Base-by-base conservation (phyloP, 1,284 basidiomycete genomes). In the Pseudozyma sp. region DNA sequence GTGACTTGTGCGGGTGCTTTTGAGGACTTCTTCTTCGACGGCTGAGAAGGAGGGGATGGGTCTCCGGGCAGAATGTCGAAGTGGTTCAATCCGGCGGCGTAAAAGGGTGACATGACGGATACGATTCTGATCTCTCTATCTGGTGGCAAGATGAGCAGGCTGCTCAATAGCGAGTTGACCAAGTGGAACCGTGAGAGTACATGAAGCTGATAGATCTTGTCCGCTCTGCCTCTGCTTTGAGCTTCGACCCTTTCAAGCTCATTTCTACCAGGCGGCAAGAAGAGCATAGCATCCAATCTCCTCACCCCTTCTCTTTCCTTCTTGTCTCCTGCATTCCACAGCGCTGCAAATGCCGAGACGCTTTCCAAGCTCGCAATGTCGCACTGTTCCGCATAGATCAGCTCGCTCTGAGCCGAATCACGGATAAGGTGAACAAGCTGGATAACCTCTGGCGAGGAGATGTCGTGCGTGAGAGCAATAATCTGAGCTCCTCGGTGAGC, bases 311-410 rank as follows among this genome's bases (percentile, higher is more conserved):
- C 59, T 7, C 48, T 42, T 45, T 70, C 59, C 25, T 54, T 59
- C 70, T 72, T 73, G 36, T 70, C 62, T 2, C 79, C 81, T 3
- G 64, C 43, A 36, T 78, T 77, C 82, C 82, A 83, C 12, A 68
- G 52, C 44, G 69, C 60, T 9, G 73, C 69, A 45, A 83, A 83
- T 2, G 53, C 53, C 11, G 65, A 55, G 42, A 83, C 56, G 18
- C 72, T 73, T 35, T 54, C 43, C 11, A 80, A 44, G 14, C 59
- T 51, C 1, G 44, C 58, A n/a, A 83, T 49, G 44, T 83, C 76
- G 62, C 82, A 83, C 59, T 77, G 40, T 42, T 83, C 82, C 3
- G 82, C 82, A 49, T 77, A 83, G 21, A 83, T 75, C 31, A 77
- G 71, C 43, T 80, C 76, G 63, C 66, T 78, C 21, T 58, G 62